A percentile compares a stretch with the other conserved stretches of the same genome.
Conservation (phyloP, 2,329 filamentous ascomycete species). For the Emmonsia crescens region DNA sequence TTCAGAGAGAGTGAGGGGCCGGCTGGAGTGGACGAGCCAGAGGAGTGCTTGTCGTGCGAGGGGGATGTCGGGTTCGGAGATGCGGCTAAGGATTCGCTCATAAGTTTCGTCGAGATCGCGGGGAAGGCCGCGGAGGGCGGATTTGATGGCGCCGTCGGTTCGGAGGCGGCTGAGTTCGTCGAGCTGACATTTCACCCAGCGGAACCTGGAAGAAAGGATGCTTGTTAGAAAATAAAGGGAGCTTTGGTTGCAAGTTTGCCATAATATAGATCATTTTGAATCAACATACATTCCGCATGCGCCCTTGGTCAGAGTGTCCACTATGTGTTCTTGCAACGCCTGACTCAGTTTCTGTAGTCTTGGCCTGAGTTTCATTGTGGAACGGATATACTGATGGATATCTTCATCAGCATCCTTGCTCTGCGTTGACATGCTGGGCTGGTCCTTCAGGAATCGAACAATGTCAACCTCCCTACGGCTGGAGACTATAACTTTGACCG, state of each 20-base stretch:
- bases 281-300: constrained; percentile 4
- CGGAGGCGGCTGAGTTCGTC: constrained; percentile 4
- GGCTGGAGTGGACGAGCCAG: constrained; percentile 4
- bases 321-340: not conserved
- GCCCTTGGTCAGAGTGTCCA: constrained; percentile 1
- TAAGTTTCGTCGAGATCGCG: constrained; percentile 5
- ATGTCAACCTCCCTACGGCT: constrained; percentile 4
- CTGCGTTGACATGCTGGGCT: constrained; percentile 1
- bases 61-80: not conserved
- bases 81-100: constrained; percentile 3
- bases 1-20: constrained; percentile 1
- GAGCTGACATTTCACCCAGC: constrained; percentile 7
- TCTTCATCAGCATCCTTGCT: constrained; percentile 1
- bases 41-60: constrained; percentile 4
- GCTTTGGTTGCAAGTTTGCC: not conserved
- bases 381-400: constrained; percentile 1
- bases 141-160: constrained; percentile 3
- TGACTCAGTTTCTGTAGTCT: not conserved
- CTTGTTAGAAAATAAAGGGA: not conserved
- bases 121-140: not conserved
- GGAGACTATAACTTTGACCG: not conserved
- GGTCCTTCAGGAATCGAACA: constrained; percentile 1
- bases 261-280: not conserved
- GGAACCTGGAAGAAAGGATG: not conserved
- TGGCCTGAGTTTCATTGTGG: not conserved